Conservation (phyloP, 768 basidiomycete genomes). For the Calocybe cyanea region DNA sequence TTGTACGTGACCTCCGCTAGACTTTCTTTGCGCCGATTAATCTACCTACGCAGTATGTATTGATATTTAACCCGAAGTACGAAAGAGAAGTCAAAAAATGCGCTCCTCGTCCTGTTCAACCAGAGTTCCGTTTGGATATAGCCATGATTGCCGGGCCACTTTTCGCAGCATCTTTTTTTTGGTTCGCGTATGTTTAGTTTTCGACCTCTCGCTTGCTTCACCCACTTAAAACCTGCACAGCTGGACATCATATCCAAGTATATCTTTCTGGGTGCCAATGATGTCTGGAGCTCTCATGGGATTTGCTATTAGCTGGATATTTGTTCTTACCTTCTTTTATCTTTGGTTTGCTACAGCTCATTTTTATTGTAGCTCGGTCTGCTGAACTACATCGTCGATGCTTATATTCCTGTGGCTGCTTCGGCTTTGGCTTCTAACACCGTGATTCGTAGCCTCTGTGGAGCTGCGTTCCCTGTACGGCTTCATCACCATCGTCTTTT, state of each 20-base stretch:
- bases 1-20: constrained; percentile 29
- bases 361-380: constrained; percentile 37
- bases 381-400: constrained; percentile 61
- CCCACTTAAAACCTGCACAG: constrained; percentile 22
- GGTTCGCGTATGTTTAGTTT: constrained; percentile 46
- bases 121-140: constrained; percentile 52
- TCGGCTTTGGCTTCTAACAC: constrained; percentile 54
- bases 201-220: constrained; percentile 4
- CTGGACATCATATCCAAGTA: constrained; percentile 54
- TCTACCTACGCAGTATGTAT: constrained; percentile 34
- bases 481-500: constrained; percentile 1
- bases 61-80: constrained; percentile 48
- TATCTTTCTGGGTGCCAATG: constrained; percentile 53
- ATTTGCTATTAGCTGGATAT: constrained; percentile 51
- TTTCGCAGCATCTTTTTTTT: constrained; percentile 54
- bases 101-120: constrained; percentile 51
- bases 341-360: not conserved
- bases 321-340: constrained; percentile 28
- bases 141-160: constrained; percentile 49
- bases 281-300: constrained; percentile 46
- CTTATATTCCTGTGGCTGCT: constrained; percentile 51
- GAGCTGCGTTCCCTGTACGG: constrained; percentile 47
- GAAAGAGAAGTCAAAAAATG: constrained; percentile 36
- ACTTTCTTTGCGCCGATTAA: not conserved
- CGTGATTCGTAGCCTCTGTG: constrained; percentile 49